Percentiles rank a stretch among this genome's conserved stretches.
These are phyloP conservation scores for Simplicillium sp. DNA, from an alignment of 2,329 filamentous ascomycete species.

Conservation along the genomic window DNA sequence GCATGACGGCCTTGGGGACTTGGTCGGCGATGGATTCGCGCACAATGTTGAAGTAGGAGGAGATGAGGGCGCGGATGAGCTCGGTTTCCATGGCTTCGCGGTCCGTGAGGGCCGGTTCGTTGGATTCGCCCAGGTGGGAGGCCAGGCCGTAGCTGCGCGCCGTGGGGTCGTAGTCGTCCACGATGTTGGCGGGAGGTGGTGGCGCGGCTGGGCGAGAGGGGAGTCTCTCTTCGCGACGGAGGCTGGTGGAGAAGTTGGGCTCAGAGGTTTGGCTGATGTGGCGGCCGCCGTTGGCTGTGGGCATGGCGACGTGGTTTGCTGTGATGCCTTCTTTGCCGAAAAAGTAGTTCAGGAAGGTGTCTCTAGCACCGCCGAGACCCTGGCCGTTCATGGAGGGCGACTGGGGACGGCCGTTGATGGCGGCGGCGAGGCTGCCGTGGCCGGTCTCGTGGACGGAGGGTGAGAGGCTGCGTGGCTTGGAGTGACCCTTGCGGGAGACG, in stretches of 20 bases:
- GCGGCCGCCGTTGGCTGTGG: constrained; percentile 27
- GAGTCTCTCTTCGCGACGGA: constrained; percentile 59
- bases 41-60: constrained; percentile 98
- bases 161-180: constrained; percentile 33
- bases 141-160: constrained; percentile 30
- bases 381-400: constrained; percentile 56
- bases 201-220: constrained; percentile 38
- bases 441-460: constrained; percentile 67
- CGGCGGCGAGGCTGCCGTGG: constrained; percentile 47
- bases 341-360: constrained; percentile 97
- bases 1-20: constrained; percentile 98
- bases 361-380: constrained; percentile 55
- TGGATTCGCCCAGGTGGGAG: constrained; percentile 48
- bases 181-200: constrained; percentile 12
- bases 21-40: constrained; percentile 97
- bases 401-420: constrained; percentile 57
- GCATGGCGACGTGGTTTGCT: constrained; percentile 24
- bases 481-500: constrained; percentile 31
- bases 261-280: constrained; percentile 74
- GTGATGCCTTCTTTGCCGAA: constrained; percentile 82
- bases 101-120: constrained; percentile 84
- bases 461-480: constrained; percentile 63
- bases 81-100: constrained; percentile 96
- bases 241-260: constrained; percentile 73
- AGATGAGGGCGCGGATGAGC: constrained; percentile 90